Evolutionary conservation across 208 protist species (phyloP), one percentile per base, ranked within the genome.

Genomic region (Wallacemonas sp.): DNA sequence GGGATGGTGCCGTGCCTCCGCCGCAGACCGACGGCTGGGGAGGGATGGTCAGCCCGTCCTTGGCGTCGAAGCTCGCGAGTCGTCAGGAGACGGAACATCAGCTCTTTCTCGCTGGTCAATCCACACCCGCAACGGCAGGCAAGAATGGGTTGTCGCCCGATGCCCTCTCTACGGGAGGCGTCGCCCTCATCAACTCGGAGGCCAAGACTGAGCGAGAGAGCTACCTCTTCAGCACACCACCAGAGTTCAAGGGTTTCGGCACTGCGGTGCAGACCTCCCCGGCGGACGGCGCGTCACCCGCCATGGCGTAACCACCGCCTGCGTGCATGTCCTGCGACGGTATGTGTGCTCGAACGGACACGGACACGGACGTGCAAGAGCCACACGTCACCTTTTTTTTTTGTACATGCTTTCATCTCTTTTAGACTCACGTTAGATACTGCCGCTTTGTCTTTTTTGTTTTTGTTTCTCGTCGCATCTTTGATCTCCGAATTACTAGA

Each of bases 191-290:
- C 14, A 65, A 75, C 54, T 70, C 70, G 10, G 62, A 61, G 7
- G 70, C 70, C 23, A 72, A 72, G 28, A 57, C 44, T 2, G 72
- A 81, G 31, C 70, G 81, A 31, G 64, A 77, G 46, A 81, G 75
- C 45, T 72, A 70, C 41, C 38, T 89, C 16, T 94, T 94, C 49
- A 81, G 74, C 54, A 94, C 88, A 5, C 88, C 88, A 22, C 88
- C 88, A 2, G 81, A 84, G 63, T 91, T 94, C 55, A 83, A 85
- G 2, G 88, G 85, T 1, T 94, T 94, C 20, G 32, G 28, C 3
- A 65, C 49, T 44, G 57, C 42, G 0, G 18, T 42, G 2, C 54
- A 44, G 2, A 44, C 65, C 2, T 75, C 38, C 2, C 59, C 65
- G 29, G 8, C 57, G 12, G 59, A 61, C 41, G 49, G 59, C n/a